These are phyloP conservation scores for Cryptosporidium sp. DNA, from an alignment of 169 alveolate genomes.

Conservation along the genomic window DNA sequence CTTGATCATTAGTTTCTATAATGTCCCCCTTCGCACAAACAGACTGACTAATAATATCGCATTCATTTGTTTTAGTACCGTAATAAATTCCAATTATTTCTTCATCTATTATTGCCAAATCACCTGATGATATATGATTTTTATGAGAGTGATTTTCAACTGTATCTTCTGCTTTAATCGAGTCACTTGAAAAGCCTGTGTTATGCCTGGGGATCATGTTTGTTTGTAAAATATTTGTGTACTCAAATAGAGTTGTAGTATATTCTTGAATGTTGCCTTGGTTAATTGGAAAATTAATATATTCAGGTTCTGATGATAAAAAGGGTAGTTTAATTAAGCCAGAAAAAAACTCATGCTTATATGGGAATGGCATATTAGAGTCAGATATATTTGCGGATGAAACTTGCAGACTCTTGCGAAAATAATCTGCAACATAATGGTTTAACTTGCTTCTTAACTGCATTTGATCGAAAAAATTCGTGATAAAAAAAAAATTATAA, in stretches of 20 bases:
- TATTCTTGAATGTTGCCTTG: slow-evolving; percentile 40
- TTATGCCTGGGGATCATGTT: slow-evolving; percentile 33
- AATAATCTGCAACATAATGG: slow-evolving; percentile 38
- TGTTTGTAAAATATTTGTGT: neutral
- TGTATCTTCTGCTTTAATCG: neutral
- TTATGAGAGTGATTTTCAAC: neutral
- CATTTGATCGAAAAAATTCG: slow-evolving; percentile 10
- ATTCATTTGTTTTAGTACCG: neutral
- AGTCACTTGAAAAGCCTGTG: slow-evolving; percentile 22
- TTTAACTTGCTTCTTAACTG: slow-evolving; percentile 42
- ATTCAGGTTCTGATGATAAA: slow-evolving; percentile 54
- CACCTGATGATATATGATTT: slow-evolving; percentile 21
- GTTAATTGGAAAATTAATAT: slow-evolving; percentile 37
- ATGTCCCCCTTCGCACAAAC: neutral
- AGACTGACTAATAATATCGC: neutral
- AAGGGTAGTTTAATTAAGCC: slow-evolving; percentile 48
- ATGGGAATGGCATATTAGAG: slow-evolving; percentile 60
- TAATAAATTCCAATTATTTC: slow-evolving; percentile 11
- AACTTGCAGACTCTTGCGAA: slow-evolving; percentile 17
- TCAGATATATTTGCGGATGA: slow-evolving; percentile 42
- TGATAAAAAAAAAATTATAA: neutral
- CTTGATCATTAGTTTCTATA: neutral
- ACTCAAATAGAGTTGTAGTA: slow-evolving; percentile 18
- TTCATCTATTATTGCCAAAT: slow-evolving; percentile 33
- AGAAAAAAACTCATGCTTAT: slow-evolving; percentile 56